Percentiles rank a stretch among this genome's conserved stretches.
Conservation (phyloP, 108 stramenopile genomes). For the Fistulifera pelliculosa region DNA sequence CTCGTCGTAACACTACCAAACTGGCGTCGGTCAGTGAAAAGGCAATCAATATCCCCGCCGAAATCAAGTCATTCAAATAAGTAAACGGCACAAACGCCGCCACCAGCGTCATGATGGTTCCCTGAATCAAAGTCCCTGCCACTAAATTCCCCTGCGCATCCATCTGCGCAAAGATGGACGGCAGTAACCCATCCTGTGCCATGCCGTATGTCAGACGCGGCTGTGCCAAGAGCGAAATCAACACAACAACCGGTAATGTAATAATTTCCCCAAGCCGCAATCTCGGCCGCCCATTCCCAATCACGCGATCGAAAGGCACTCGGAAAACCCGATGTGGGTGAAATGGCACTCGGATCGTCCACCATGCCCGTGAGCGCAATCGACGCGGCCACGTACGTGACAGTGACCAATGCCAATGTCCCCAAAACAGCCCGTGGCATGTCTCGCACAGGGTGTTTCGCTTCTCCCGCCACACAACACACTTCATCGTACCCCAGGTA, state of each 20-base stretch:
- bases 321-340: slow-evolving; percentile 61
- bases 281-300: slow-evolving; percentile 36
- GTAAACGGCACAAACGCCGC: slow-evolving; percentile 82
- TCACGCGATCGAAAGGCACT: slow-evolving; percentile 59
- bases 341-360: slow-evolving; percentile 49
- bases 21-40: slow-evolving; percentile 63
- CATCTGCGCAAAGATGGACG: slow-evolving; percentile 53
- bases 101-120: slow-evolving; percentile 61
- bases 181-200: slow-evolving; percentile 83
- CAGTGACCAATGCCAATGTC: slow-evolving; percentile 61
- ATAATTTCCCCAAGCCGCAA: slow-evolving; percentile 75
- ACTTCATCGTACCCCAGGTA: slow-evolving; percentile 91
- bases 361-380: slow-evolving; percentile 79
- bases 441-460: slow-evolving; percentile 67
- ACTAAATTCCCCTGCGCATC: slow-evolving; percentile 58
- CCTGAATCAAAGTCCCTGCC: slow-evolving; percentile 61
- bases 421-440: slow-evolving; percentile 70
- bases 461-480: slow-evolving; percentile 77
- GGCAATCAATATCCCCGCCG: slow-evolving; percentile 64
- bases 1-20: slow-evolving; percentile 43
- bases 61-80: slow-evolving; percentile 70
- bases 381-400: slow-evolving; percentile 62
- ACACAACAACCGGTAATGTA: slow-evolving; percentile 86
- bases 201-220: slow-evolving; percentile 79
- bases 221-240: slow-evolving; percentile 84